Evolutionary conservation across 2,329 filamentous ascomycete species (phyloP), one percentile per base, ranked within the genome.

Genomic region (Calonectria pseudoturangicola): DNA sequence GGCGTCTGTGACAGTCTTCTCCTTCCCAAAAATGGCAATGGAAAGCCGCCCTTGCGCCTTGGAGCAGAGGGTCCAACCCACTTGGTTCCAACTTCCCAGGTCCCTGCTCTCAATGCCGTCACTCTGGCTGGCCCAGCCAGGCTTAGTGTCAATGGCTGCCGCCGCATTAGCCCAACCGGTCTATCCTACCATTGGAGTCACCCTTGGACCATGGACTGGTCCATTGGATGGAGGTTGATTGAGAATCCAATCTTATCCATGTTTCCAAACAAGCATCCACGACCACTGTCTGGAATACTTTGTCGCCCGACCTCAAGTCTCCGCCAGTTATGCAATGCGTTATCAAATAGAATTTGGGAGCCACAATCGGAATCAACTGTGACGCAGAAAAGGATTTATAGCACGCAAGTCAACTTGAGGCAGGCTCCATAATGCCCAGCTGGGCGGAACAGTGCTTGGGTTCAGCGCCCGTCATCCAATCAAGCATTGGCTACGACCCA

Each of bases 101-200:
- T 60, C 62, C 62, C 47, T 60, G 41, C 58, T 47, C 63, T 63
- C 63, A 74, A 66, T 72, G 70, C 72, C 69, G 72, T 72, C 72
- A 72, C 69, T 27, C 27, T 56, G 16, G 36, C 62, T 45, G 60
- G 62, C 72, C 69, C 39, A 69, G 48, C 45, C 51, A 54, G 39
- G 54, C 58, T 64, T 74, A 74, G 72, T 65, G 69, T 43, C 45
- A 73, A 51, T 73, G 64, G 64, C 36, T 69, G 72, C 56, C 62
- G 68, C 68, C 65, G 65, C 69, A 69, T 62, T 62, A 72, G 66
- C 67, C 51, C 41, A 65, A 48, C 69, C 62, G 28, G 43, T 43
- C 47, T 63, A 48, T 27, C 51, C 30, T 66, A 33, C 18, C 51
- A 30, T 30, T 65, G 51, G 41, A 36, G 48, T 50, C 33, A 41